Base-by-base conservation (phyloP, 768 basidiomycete genomes). In the Lyophyllum atratum region DNA sequence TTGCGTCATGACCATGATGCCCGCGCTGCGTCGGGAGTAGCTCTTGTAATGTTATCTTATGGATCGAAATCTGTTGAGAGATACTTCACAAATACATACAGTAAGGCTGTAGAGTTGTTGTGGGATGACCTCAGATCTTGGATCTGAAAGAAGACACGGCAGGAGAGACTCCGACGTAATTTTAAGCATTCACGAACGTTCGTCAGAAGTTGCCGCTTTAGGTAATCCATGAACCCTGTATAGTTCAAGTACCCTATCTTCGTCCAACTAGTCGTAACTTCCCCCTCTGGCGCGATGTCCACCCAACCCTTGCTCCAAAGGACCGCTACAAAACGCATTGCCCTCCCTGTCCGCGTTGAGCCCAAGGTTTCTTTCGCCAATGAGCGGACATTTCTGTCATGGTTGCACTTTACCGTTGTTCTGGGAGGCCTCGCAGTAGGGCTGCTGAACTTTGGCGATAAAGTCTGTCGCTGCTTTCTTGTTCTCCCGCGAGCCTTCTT, bases 371-470 rank as follows among this genome's bases (percentile, higher is more conserved):
- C 93, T 46, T 96, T 95, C 65, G 93, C 93, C 42, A 95, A 95
- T 72, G 93, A 95, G 72, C 85, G 92, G 54, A 95, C 97, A 0
- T 98, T 98, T 76, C 81, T 99, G 44, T 95, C 95, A 82, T 98
- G 96, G 97, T 83, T 98, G 48, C 95, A 97, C 73, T 98, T 97
- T 72, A 95, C 95, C 39, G 94, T 98, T 74, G 93, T 99, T 56
- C 86, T 99, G 8, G 95, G 96, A 26, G 97, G 97, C 55, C 83
- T 99, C 45, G 92, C 95, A 1, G 95, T 98, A 14, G 97, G 97
- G 11, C 75, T 99, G 55, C 80, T 99, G 65, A 99, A 99, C 74
- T 99, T 99, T 78, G 97, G 97, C 59, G 97, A 98, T 72, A 92
- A 92, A 76, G 94, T 89, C 56, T 58, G 78, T 66, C 49, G 24